Evolutionary conservation across 371 early-diverging fungal species (phyloP), one percentile per base, ranked within the genome.

Genomic region (Rhizopus stolonifer): DNA sequence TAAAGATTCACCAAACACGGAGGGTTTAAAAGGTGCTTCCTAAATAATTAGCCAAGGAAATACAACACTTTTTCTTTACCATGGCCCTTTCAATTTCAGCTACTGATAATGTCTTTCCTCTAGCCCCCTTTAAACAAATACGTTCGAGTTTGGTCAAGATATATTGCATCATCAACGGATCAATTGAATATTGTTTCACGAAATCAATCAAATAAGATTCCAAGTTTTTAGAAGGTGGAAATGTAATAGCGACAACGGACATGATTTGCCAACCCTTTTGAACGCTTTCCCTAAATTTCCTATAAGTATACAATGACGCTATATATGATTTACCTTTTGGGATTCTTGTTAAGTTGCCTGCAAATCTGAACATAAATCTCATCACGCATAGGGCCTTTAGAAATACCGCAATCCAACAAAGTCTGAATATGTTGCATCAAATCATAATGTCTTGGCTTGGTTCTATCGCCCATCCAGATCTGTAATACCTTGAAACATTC

Each of bases 321-420:
- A 9, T 1, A 9, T 29, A 0, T 29, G 6, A 14, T 14, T 47
- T 73, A 87, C 88, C 66, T 64, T 58, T 76, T 84, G 3, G 93
- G 93, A 60, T 96, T 95, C 32, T 85, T 74, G 10, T 86, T 84
- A 49, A 94, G 60, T 64, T 95, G 95, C 72, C 94, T 95, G 76
- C 91, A 92, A 29, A 95, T 61, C 76, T 96, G 96, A 17, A 93
- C 93, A 64, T 90, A 94, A 48, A 95, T 90, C 67, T 96, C 98
- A 64, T 96, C 95, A 23, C 95, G 83, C 63, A 98, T 74, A 26
- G 82, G 84, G 32, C 87, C 91, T 39, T 77, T 67, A 21, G 70
- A 65, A 11, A 94, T 85, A 5, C 94, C 96, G 45, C 71, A 62
- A 46, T 85, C 86, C 25, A 92, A 67, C 18, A 95, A 65, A 52